These are phyloP conservation scores for Xylogone sp. DNA, from an alignment of 2,329 filamentous ascomycete species.

Conservation along the genomic window DNA sequence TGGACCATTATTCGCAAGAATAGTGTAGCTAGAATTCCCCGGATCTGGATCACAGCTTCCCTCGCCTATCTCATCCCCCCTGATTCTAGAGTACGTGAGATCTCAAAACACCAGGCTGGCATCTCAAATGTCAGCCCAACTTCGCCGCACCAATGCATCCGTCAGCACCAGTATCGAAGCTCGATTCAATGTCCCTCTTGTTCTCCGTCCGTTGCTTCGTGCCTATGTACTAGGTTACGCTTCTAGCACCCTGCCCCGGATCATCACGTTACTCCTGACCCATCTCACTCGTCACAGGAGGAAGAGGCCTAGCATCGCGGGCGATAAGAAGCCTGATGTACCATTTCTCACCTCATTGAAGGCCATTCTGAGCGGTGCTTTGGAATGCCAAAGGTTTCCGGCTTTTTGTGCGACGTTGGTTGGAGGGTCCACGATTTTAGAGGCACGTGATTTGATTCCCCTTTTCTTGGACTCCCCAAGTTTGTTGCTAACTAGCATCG, in stretches of 20 bases:
- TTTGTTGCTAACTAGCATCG: too few relatives aligned
- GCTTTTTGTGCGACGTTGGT: slow-evolving; percentile 59
- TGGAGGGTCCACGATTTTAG: slow-evolving; percentile 57
- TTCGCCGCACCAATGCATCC: background rate
- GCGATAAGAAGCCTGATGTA: slow-evolving; percentile 21
- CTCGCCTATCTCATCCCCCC: too few relatives aligned
- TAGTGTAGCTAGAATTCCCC: too few relatives aligned
- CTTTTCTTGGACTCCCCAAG: background rate
- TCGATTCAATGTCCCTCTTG: slow-evolving; percentile 36
- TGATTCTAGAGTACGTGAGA: too few relatives aligned
- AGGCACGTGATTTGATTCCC: slow-evolving; percentile 37
- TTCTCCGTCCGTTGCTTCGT: slow-evolving; percentile 52
- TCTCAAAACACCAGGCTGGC: background rate
- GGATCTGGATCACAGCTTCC: too few relatives aligned
- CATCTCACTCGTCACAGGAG: slow-evolving; percentile 33
- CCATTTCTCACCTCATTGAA: slow-evolving; percentile 27
- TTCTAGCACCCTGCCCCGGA: slow-evolving; percentile 52
- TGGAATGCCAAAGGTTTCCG: slow-evolving; percentile 55
- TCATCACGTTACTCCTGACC: slow-evolving; percentile 51
- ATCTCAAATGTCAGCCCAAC: background rate
- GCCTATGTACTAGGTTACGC: slow-evolving; percentile 60
- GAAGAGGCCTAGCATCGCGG: slow-evolving; percentile 12
- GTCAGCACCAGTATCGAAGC: background rate
- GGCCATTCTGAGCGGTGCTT: slow-evolving; percentile 44
- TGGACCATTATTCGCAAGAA: too few relatives aligned